Evolutionary conservation across 805 yeast genomes (phyloP), one percentile per base, ranked within the genome.

Genomic region (Wickerhamomyces chaumierensis): DNA sequence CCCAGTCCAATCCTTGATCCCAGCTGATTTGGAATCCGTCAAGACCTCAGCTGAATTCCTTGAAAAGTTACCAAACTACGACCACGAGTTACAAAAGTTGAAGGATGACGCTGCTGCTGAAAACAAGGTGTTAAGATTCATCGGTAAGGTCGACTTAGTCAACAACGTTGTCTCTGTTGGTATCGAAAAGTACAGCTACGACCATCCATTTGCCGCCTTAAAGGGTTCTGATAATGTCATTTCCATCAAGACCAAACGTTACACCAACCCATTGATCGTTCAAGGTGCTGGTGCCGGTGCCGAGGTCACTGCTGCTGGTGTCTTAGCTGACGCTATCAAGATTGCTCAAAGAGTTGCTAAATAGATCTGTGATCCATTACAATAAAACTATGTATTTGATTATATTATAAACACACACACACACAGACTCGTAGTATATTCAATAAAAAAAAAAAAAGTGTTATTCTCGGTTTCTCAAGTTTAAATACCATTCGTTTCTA

Each of bases 281-380:
- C 98, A 92, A 71, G 99, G 99, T 64, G 98, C 99, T 25, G 99
- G 94, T 51, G 75, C 95, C 52, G 92, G 94, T 55, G 79, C 78
- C 35, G 82, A 66, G 15, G 84, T 78, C 35, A 77, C 83, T 25
- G 83, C 84, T 42, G 79, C 81, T 51, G 99, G 98, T 62, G 96
- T 92, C 34, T 72, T 92, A 48, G 95, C 94, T 39, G 99, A 92
- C 59, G 79, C 84, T 29, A 73, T 92, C 57, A 92, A 86, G 69
- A 79, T 86, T 51, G 95, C 94, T 34, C 87, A 88, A 65, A 78
- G 95, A 68, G 61, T 85, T 14, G 29, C 29, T 14, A 25, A 25
- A 25, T 25, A 25, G 12, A 7, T 21, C 9, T 21, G 23, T 21
- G 6, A 9, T 21, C 23, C 9, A 9, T 9, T 21, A 21, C 9